These are phyloP conservation scores for Nelumbo lutea DNA, from an alignment of 164 flowering plant genomes.

Conservation along the genomic window DNA sequence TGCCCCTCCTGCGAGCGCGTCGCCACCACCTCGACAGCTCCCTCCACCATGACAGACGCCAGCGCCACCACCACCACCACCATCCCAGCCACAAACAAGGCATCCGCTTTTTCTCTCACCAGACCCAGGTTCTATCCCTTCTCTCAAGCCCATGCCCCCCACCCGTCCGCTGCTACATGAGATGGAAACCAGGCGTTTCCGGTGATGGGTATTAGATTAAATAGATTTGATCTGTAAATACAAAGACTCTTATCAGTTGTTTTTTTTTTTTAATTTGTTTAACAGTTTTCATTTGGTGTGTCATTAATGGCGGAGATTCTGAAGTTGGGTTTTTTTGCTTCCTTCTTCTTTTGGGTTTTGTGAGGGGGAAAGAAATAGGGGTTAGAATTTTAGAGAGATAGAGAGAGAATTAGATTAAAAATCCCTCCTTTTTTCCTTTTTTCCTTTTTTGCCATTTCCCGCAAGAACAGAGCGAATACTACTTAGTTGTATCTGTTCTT, in stretches of 20 bases:
- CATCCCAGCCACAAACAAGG: neutral
- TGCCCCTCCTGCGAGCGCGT: constrained; percentile 20
- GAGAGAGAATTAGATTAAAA: neutral
- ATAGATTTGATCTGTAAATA: neutral
- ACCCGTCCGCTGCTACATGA: neutral
- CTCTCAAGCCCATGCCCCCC: neutral
- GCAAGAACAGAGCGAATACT: no score
- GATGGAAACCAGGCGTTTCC: neutral
- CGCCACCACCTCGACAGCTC: neutral
- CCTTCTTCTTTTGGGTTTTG: neutral
- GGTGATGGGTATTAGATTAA: neutral
- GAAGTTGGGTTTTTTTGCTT: neutral
- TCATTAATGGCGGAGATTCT: neutral
- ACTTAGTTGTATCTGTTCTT: neutral
- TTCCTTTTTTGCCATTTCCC: no score
- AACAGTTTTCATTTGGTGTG: neutral
- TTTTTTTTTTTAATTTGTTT: no score
- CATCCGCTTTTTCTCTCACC: neutral
- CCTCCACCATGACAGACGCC: neutral
- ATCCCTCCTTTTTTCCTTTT: neutral
- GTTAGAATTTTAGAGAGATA: neutral
- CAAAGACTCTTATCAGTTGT: neutral
- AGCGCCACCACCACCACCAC: neutral
- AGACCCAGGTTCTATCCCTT: neutral
- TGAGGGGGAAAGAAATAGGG: neutral